Base-by-base conservation (phyloP, 2,329 filamentous ascomycete genomes). In the Pseudopyrenochaeta lycopersici region DNA sequence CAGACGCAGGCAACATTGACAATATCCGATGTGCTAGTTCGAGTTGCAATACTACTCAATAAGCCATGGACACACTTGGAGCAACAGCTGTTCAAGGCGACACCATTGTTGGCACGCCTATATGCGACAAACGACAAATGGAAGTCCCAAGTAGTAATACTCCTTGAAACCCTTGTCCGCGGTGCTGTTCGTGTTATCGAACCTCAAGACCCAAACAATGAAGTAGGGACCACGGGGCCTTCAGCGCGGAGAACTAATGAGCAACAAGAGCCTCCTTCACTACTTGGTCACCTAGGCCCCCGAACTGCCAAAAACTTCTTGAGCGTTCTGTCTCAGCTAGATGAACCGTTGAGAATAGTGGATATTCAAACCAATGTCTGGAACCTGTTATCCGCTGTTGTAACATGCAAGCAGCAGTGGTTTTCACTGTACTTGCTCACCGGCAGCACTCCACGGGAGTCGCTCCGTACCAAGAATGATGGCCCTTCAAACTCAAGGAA, bases 361-460 rank as follows among this genome's bases (percentile, higher is more conserved):
- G 74, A 81, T 5, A 85, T 92, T 48, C 86, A 90, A 35, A 84
- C 86, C 36, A 81, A 83, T 7, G 89, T 92, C 17, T 99, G 94
- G 95, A 86, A 85, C 51, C 88, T 99, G 68, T 87, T 98, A 47
- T 90, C 93, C 2, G 88, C 89, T 2, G 89, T 98, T 41, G 85
- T 99, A 55, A 90, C 90, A 62, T 93, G 92, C 71, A 88, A 92
- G 58, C 95, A 99, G 72, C 93, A 97, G 70, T 98, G 94, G 91
- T 91, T 99, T 80, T 91, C 94, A 0, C 91, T 97, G 57, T 96
- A 93, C 70, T 82, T 99, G 7, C 85, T 98, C 33, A 97, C 92
- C 6, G 95, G 93, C 18, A 89, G 88, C 68, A 92, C 92, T 0
- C 92, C 94, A 3, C 87, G 90, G 57, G 88, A 95, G 63, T 85